Base-by-base conservation (phyloP, 1,284 basidiomycete species). In the Apiotrichum porosum region DNA sequence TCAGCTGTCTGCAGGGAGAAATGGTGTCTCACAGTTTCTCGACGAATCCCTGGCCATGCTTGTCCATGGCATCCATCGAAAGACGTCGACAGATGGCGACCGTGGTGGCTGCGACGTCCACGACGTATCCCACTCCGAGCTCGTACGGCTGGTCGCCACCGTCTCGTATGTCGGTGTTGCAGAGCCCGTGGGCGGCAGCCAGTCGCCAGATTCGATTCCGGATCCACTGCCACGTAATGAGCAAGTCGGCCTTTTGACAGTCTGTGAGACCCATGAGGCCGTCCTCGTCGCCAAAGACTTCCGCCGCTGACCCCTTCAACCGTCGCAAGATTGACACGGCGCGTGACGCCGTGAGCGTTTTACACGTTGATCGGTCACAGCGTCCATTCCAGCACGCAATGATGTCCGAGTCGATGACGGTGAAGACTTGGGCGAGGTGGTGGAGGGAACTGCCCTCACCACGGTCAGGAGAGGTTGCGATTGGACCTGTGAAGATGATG, bases 191-290 rank as follows among this genome's bases (percentile, higher is more conserved):
- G 17, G 38, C 26, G 9, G 38, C 43, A 3, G 57, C 60, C 10
- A 65, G 31, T 12, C 51, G 35, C 63, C 63, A 65, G 14, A 65
- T 43, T 8, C 61, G 44, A 34, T 63, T 65, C 23, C 56, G 51
- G n/a, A 63, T 33, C 63, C 63, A 65, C 40, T 63, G 60, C 63
- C 61, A 63, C 4, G 63, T 65, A 44, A 65, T 55, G n/a, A 63
- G 43, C 40, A 65, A 33, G 41, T 65, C 63, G 13, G 60, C 61
- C 35, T 54, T 53, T 37, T 65, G 61, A 5, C 49, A 47, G 17
- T 65, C 63, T 40, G 23, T 54, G 14, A 65, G 36, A 1, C 37
- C 39, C 3, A 34, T 37, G 4, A 57, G 26, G 32, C 52, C 51
- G 9, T 34, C 35, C 10, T 53, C 58, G 17, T 24, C 30, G n/a